A percentile compares a stretch with the other conserved stretches of the same genome.
Evolutionary conservation across 306 rosid genomes (phyloP).

Genomic region (Biancaea sappan): DNA sequence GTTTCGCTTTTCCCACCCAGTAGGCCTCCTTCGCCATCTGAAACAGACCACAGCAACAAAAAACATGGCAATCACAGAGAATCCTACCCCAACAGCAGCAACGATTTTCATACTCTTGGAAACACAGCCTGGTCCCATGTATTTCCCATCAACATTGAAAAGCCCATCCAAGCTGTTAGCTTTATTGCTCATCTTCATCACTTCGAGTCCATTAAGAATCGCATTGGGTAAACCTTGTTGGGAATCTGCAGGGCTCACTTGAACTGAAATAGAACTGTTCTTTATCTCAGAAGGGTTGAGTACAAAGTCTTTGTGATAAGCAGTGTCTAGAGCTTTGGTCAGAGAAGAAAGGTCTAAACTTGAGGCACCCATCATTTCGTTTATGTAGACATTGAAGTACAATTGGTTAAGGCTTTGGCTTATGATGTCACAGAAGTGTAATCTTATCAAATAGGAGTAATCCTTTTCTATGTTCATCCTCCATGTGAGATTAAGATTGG

Average conservation of each 20-base stretch:
- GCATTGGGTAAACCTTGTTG: conserved; percentile 51
- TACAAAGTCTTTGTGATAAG: conserved; percentile 65
- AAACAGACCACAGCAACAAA: conserved; percentile 39
- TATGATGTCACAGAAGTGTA: conserved; percentile 91
- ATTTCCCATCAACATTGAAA: conserved; percentile 50
- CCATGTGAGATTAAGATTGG: conserved; percentile 75
- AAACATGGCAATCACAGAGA: conserved; percentile 44
- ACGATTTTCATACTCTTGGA: conserved; percentile 35
- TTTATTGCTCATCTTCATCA: conserved; percentile 69
- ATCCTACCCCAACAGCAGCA: conserved; percentile 52
- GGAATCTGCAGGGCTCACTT: conserved; percentile 54
- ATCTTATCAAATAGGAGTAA: conserved; percentile 69
- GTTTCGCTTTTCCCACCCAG: conserved; percentile 47
- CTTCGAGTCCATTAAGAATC: conserved; percentile 77
- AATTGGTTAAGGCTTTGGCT: conserved; percentile 49
- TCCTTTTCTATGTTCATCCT: conserved; percentile 56
- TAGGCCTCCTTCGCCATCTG: conserved; percentile 60
- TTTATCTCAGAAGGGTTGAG: conserved; percentile 43
- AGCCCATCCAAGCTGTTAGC: conserved; percentile 67
- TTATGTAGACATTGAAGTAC: conserved; percentile 68
- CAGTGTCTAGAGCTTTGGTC: conserved; percentile 57
- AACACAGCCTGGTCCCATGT: conserved; percentile 43
- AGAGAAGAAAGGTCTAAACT: conserved; percentile 64
- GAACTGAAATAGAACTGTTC: conserved; percentile 57
- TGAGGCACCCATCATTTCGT: conserved; percentile 49